Evolutionary conservation across 2,329 filamentous ascomycete genomes (phyloP).

Genomic region (Botryotinia globosa): DNA sequence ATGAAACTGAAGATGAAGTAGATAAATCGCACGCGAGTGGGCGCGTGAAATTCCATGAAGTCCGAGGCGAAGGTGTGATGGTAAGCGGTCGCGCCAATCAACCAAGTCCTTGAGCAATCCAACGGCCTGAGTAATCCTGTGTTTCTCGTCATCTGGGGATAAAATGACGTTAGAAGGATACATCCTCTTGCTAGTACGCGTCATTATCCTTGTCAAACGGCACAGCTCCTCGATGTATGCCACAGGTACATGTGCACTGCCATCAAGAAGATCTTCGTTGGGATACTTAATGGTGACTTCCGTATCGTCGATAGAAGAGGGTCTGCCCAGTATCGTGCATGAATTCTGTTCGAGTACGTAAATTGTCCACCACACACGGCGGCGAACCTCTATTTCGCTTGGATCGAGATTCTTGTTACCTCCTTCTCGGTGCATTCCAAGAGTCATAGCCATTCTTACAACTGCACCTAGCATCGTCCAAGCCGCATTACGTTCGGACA

Average conservation of each 20-base stretch:
- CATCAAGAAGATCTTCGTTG: slow-evolving; percentile 35
- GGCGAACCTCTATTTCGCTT: slow-evolving; percentile 34
- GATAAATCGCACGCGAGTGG: slow-evolving; percentile 33
- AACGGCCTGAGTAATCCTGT: slow-evolving; percentile 28
- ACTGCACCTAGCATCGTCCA: slow-evolving; percentile 44
- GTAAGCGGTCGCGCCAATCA: slow-evolving; percentile 33
- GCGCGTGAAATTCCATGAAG: slow-evolving; percentile 24
- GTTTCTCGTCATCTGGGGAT: slow-evolving; percentile 27
- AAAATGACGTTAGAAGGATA: slow-evolving; percentile 30
- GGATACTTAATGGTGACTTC: slow-evolving; percentile 36
- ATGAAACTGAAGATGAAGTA: slow-evolving; percentile 36
- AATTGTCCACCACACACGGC: slow-evolving; percentile 37
- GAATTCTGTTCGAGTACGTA: slow-evolving; percentile 36
- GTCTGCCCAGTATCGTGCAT: slow-evolving; percentile 36
- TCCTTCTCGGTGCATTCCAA: slow-evolving; percentile 46
- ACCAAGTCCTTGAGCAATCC: slow-evolving; percentile 32
- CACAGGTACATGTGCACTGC: slow-evolving; percentile 29
- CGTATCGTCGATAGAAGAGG: slow-evolving; percentile 34
- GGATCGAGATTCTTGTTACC: slow-evolving; percentile 41
- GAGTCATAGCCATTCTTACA: slow-evolving; percentile 44
- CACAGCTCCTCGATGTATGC: slow-evolving; percentile 33
- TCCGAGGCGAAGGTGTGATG: slow-evolving; percentile 30
- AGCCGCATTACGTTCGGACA: slow-evolving; percentile 43
- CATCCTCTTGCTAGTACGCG: slow-evolving; percentile 33
- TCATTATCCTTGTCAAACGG: slow-evolving; percentile 31